phyloP scores from a whole-genome alignment of 805 yeast species.

The Candida vartiovaarae region DNA sequence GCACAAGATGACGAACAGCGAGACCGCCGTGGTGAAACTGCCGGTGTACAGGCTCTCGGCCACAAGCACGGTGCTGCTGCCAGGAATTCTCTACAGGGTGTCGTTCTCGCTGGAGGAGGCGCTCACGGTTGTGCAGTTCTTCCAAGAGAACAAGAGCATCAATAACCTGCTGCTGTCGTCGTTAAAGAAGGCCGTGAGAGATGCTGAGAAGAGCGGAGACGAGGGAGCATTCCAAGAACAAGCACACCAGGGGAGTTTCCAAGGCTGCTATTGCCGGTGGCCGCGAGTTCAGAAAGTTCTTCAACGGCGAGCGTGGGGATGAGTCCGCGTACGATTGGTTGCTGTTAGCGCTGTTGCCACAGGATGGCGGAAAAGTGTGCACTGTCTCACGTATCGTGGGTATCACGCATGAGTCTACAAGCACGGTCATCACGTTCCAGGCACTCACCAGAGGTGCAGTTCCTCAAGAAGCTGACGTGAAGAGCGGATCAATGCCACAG shows the following conservation, averaged over 20 bases:
- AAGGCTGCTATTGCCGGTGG: conserved; percentile 13
- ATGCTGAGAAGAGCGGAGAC: not conserved
- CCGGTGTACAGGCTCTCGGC: conserved; percentile 18
- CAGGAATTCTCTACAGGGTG: conserved; percentile 59
- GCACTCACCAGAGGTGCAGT: conserved; percentile 40
- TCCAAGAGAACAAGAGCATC: conserved; percentile 19
- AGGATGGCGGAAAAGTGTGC: conserved; percentile 27
- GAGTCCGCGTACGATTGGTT: conserved; percentile 22
- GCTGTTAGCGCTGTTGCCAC: conserved; percentile 19
- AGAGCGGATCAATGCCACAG: conserved; percentile 8
- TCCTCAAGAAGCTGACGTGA: conserved; percentile 15
- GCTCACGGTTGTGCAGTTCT: conserved; percentile 38
- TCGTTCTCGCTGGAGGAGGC: conserved; percentile 42
- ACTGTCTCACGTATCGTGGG: conserved; percentile 39
- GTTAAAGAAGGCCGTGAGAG: not conserved
- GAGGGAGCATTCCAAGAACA: not conserved
- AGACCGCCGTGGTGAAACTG: conserved; percentile 3
- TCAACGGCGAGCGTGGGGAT: conserved; percentile 16
- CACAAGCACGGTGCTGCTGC: conserved; percentile 39
- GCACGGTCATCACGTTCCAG: conserved; percentile 39
- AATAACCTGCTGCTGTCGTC: conserved; percentile 17
- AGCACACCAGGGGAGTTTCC: conserved; percentile 1
- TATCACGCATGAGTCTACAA: conserved; percentile 34
- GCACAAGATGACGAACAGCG: not conserved
- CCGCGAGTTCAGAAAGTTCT: conserved; percentile 14